phyloP scores from a whole-genome alignment of 1,284 basidiomycete genomes.

The Rhizoctonia solani region DNA sequence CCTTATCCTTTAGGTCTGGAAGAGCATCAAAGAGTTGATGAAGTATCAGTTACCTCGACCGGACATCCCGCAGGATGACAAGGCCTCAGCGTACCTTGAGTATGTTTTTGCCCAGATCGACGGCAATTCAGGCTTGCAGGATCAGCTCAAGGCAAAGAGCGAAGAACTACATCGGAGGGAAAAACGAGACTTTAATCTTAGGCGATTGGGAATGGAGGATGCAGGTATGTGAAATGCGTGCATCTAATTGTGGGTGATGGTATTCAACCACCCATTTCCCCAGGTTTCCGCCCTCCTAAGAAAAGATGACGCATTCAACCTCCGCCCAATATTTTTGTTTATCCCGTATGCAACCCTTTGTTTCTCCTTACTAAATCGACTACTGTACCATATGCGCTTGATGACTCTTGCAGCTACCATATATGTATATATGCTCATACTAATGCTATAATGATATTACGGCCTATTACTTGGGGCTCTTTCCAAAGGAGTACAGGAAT shows the following conservation, averaged over 20 bases:
- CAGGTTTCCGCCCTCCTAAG: slow-evolving; percentile 20
- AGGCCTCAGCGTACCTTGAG: background rate
- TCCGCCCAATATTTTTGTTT: background rate
- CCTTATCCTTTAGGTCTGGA: slow-evolving; percentile 16
- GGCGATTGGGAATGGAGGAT: slow-evolving; percentile 28
- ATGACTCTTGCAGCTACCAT: no score
- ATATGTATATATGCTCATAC: no score
- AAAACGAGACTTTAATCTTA: slow-evolving; percentile 14
- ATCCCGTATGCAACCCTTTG: no score
- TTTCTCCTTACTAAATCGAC: no score
- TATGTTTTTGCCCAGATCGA: slow-evolving; percentile 8
- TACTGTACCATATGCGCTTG: no score
- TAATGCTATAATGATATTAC: no score
- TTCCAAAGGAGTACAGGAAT: no score
- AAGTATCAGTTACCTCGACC: slow-evolving; percentile 8
- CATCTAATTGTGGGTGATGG: background rate
- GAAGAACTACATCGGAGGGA: slow-evolving; percentile 13
- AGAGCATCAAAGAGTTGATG: slow-evolving; percentile 17
- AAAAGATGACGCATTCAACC: background rate
- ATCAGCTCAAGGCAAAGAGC: slow-evolving; percentile 1
- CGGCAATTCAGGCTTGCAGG: background rate
- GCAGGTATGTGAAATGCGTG: slow-evolving; percentile 9
- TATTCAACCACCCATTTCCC: background rate
- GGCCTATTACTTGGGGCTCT: no score
- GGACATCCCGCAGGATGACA: background rate